Percentiles rank a stretch among this genome's conserved stretches.
phyloP scores from a whole-genome alignment of 202 grass and related monocot genomes.

The Bolboschoenoplectus hybrid region DNA sequence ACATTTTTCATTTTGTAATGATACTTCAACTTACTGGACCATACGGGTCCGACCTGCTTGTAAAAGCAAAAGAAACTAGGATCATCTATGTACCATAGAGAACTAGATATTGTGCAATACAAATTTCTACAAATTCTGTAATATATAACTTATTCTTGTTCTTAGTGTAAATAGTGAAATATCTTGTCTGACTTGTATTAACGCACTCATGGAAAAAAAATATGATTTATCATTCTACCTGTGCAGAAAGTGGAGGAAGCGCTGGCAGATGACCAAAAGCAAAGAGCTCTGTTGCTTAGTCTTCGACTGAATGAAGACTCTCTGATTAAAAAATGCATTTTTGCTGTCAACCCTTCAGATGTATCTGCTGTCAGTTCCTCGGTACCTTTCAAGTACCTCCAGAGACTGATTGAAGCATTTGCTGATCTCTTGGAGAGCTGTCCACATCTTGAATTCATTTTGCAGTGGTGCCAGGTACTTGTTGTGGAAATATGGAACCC shows the following conservation, averaged over 20 bases:
- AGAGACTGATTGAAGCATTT: conserved; percentile 87
- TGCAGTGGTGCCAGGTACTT: conserved; percentile 80
- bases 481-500: background rate
- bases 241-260: conserved; percentile 89
- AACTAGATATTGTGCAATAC: background rate
- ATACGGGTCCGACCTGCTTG: conserved; percentile 13
- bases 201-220: background rate
- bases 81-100: background rate
- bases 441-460: conserved; percentile 89
- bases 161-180: conserved; percentile 16
- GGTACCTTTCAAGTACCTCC: conserved; percentile 71
- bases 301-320: conserved; percentile 86
- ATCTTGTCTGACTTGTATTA: background rate
- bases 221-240: conserved; percentile 14
- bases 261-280: conserved; percentile 67
- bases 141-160: background rate
- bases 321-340: conserved; percentile 94
- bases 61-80: background rate
- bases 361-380: conserved; percentile 61
- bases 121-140: background rate
- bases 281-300: conserved; percentile 82
- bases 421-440: conserved; percentile 79
- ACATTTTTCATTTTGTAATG: background rate
- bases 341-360: conserved; percentile 68
- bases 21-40: background rate